Percentiles rank a stretch among this genome's conserved stretches.
phyloP scores from a whole-genome alignment of 176 grass and related monocot species.

The Oryza coarctata region DNA sequence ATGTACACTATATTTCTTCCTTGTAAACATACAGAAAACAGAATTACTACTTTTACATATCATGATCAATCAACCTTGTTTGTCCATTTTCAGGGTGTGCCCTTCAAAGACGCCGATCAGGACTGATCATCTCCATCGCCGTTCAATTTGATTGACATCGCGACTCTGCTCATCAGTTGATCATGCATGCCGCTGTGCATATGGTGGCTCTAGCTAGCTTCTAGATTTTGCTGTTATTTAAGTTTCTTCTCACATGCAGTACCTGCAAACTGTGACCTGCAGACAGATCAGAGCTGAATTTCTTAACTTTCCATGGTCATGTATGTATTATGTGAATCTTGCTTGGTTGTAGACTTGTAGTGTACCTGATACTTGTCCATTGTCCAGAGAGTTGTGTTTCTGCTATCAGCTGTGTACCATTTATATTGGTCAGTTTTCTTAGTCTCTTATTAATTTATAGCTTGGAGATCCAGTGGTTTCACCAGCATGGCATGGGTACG shows the following conservation, averaged over 20 bases:
- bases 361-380: not conserved
- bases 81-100: constrained; percentile 21
- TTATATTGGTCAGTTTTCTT: not conserved
- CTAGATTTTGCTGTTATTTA: not conserved
- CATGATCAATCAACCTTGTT: not conserved
- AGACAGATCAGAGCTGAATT: not conserved
- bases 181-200: not conserved
- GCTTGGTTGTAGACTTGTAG: not conserved
- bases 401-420: not conserved
- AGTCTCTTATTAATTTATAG: not conserved
- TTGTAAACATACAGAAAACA: not conserved
- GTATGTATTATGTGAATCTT: not conserved
- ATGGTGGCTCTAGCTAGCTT: not conserved
- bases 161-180: not conserved
- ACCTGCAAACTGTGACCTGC: not conserved
- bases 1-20: no score
- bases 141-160: not conserved
- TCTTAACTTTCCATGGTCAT: not conserved
- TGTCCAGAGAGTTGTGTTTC: not conserved
- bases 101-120: constrained; percentile 45
- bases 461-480: not conserved
- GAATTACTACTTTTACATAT: not conserved
- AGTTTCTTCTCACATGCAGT: not conserved
- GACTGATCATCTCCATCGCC: not conserved
- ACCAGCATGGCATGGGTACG: not conserved